Percentiles rank a stretch among this genome's conserved stretches.
These are phyloP conservation scores for Botrytis cinerea DNA, from an alignment of 2,329 filamentous ascomycete species.

Conservation along the genomic window DNA sequence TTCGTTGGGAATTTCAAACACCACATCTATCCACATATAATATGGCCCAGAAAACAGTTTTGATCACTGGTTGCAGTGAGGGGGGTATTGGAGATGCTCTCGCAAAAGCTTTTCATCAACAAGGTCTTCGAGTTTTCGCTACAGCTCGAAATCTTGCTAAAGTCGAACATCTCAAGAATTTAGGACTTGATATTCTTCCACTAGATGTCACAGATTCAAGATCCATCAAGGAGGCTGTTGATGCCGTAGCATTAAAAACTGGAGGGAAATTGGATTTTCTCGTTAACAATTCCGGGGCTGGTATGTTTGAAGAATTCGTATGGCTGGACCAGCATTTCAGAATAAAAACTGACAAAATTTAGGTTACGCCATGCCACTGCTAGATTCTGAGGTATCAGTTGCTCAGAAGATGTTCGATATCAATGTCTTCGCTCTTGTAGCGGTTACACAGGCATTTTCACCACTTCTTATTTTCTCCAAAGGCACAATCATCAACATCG, in stretches of 20 bases:
- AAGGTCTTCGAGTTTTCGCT: slow-evolving; percentile 46
- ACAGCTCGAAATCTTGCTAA: slow-evolving; percentile 45
- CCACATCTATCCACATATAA: neutral
- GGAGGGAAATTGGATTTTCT: slow-evolving; percentile 46
- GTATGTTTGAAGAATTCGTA: slow-evolving; percentile 19
- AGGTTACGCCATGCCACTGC: slow-evolving; percentile 38
- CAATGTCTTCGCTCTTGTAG: slow-evolving; percentile 41
- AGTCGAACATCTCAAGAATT: slow-evolving; percentile 35
- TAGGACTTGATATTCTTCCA: slow-evolving; percentile 41
- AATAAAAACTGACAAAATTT: slow-evolving; percentile 30
- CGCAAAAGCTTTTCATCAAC: slow-evolving; percentile 43
- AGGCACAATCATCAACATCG: slow-evolving; percentile 50
- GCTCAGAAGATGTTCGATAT: slow-evolving; percentile 40
- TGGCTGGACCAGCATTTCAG: slow-evolving; percentile 26
- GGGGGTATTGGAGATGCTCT: slow-evolving; percentile 48
- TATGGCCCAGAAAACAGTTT: slow-evolving; percentile 35
- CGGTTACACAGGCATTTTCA: slow-evolving; percentile 40
- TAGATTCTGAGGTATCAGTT: slow-evolving; percentile 40
- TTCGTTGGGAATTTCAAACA: neutral
- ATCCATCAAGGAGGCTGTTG: slow-evolving; percentile 43
- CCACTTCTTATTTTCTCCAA: slow-evolving; percentile 34
- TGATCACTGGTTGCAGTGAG: slow-evolving; percentile 46
- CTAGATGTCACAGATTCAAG: slow-evolving; percentile 46
- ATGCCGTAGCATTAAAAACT: slow-evolving; percentile 40
- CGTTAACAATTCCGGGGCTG: slow-evolving; percentile 49